Evolutionary conservation across 1,139 yeast genomes (phyloP).

Genomic region (Magnusiomyces paraingens): DNA sequence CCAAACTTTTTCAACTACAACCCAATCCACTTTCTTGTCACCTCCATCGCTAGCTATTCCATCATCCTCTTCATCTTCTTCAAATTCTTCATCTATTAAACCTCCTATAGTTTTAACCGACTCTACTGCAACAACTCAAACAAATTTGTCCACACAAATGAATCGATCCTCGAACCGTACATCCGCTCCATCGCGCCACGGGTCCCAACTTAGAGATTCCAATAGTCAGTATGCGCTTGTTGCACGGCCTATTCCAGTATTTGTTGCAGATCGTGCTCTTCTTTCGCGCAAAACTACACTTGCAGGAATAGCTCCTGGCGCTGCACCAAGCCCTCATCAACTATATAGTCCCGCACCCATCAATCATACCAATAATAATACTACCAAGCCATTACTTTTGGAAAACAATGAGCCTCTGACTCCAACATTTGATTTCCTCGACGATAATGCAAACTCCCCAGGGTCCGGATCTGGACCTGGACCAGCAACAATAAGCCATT

Average conservation of each 20-base stretch:
- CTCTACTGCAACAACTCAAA: no score
- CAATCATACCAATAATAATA: neutral
- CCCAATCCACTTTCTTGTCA: no score
- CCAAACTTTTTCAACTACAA: neutral
- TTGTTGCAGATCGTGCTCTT: constrained; percentile 4
- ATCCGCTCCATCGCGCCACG: no score
- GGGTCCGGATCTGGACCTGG: no score
- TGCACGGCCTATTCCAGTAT: constrained; percentile 6
- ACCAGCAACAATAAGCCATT: no score
- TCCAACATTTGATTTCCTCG: neutral
- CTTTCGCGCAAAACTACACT: constrained; percentile 2
- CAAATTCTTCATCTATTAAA: neutral
- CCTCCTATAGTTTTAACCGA: no score
- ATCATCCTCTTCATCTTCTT: no score
- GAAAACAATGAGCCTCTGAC: neutral
- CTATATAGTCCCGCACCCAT: neutral
- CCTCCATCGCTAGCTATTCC: no score
- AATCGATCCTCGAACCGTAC: no score
- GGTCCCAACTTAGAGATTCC: neutral
- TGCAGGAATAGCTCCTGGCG: neutral
- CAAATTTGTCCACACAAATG: neutral
- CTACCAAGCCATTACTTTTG: neutral
- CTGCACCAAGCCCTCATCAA: neutral
- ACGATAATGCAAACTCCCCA: neutral
- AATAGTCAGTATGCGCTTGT: neutral